Evolutionary conservation across 805 yeast species (phyloP), one percentile per base, ranked within the genome.

Genomic region (Suhomyces prunicola): DNA sequence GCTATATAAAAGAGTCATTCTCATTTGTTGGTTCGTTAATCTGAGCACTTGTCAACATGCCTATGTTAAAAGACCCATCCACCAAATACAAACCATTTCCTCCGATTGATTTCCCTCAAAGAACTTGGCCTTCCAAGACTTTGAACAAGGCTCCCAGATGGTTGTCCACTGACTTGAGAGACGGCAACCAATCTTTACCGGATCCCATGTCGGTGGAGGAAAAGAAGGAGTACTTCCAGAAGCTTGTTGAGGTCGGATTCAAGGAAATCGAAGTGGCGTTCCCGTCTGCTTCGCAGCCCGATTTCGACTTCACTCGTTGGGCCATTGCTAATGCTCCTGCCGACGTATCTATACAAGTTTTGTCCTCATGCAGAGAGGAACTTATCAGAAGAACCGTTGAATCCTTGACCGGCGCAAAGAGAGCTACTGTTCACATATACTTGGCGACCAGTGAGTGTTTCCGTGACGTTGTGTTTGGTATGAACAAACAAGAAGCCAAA

Each of bases 181-280:
- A 88, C 65, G 96, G 96, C 31, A 88, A 88, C 69, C 94, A 88
- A 72, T 85, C 92, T 5, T 77, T 88, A 59, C 93, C 94, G 0
- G 94, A 88, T 64, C 96, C 94, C 50, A 88, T 88, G 96, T 77
- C 87, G n/a, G 76, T 87, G 44, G 85, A 74, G n/a, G 92, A 88
- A 62, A 88, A 88, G 71, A 84, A 84, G 63, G 81, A 76, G 51
- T 88, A 85, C 70, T 87, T 87, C 67, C 72, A 80, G 51, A 85
- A 86, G 66, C 74, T 88, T 42, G 79, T 87, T 13, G 87, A 85
- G 26, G 70, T 87, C 41, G 96, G 96, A 0, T 88, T 85, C 71
- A 88, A 88, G 66, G 94, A 88, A 68, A 88, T 88, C 54, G 94
- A 88, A 68, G 94, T 88, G 19, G 83, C 91, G 0, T 88, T 88